Conservation (phyloP, 2,329 filamentous ascomycete genomes). For the Sporothrix brasiliensis region DNA sequence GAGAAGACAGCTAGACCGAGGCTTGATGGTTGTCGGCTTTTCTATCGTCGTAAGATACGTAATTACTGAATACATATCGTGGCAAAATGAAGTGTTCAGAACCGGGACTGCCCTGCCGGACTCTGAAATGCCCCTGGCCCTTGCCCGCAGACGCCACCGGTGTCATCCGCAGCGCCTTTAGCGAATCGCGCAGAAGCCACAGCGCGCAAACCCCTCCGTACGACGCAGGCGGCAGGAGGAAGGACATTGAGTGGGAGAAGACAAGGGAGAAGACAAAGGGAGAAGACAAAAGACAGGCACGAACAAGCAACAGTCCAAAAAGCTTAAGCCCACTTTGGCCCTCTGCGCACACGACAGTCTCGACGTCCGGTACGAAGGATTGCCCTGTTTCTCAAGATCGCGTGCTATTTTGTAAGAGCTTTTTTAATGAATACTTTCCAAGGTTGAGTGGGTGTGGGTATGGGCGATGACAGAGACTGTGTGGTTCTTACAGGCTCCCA, state of each 20-base stretch:
- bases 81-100: neutral
- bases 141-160: neutral
- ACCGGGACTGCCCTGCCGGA: too few species aligned
- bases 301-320: neutral
- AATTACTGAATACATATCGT: neutral
- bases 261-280: too few species aligned
- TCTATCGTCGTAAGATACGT: neutral
- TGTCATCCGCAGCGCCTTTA: neutral
- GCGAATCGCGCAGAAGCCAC: slow-evolving; percentile 17
- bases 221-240: too few species aligned
- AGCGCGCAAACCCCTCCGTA: neutral
- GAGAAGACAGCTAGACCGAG: neutral
- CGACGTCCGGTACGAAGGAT: neutral
- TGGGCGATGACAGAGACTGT: slow-evolving; percentile 13
- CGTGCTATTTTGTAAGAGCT: too few species aligned
- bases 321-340: neutral
- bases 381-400: too few species aligned
- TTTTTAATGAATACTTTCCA: neutral
- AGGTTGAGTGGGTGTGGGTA: neutral
- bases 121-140: neutral
- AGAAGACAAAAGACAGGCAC: neutral
- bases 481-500: too few species aligned
- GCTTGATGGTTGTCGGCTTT: slow-evolving; percentile 14
- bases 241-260: too few species aligned
- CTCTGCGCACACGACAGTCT: neutral